A percentile compares a stretch with the other conserved stretches of the same genome.
These are phyloP conservation scores for Pleurotus djamor DNA, from an alignment of 768 basidiomycete genomes.

Conservation along the genomic window DNA sequence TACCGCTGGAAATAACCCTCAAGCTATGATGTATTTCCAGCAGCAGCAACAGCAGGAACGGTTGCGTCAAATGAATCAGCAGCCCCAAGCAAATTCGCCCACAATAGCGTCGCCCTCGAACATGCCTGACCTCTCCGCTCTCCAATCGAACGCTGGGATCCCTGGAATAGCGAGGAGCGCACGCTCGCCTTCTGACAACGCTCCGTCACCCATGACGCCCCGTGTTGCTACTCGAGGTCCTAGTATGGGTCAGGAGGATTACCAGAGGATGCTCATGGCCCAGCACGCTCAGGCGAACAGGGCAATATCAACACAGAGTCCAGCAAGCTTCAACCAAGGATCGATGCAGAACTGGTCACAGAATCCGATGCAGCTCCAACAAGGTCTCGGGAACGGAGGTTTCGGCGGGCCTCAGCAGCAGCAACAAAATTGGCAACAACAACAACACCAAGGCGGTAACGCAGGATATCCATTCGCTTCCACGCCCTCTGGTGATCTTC, in stretches of 20 bases:
- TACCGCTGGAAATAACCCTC: conserved; percentile 14
- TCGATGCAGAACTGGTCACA: conserved; percentile 17
- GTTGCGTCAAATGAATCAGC: conserved; percentile 33
- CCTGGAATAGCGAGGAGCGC: conserved; percentile 76
- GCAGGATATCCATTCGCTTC: conserved; percentile 34
- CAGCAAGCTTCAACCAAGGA: conserved; percentile 30
- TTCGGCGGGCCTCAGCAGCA: conserved; percentile 28
- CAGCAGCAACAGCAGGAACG: conserved; percentile 27
- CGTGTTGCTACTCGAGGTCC: conserved; percentile 36
- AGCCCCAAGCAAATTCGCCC: conserved; percentile 40
- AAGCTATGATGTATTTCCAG: conserved; percentile 20
- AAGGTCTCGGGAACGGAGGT: conserved; percentile 28
- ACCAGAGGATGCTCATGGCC: conserved; percentile 49
- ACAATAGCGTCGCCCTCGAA: conserved; percentile 26
- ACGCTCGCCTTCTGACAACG: conserved; percentile 70
- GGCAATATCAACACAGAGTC: conserved; percentile 30
- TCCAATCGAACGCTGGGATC: conserved; percentile 59
- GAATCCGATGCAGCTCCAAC: conserved; percentile 21
- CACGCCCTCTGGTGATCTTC: conserved; percentile 32
- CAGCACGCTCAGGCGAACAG: conserved; percentile 34
- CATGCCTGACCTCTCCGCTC: conserved; percentile 40
- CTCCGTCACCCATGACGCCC: conserved; percentile 49
- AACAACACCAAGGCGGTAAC: conserved; percentile 9
- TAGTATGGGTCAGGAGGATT: conserved; percentile 49
- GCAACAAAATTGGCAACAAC: conserved; percentile 26